Percentiles rank a stretch among this genome's conserved stretches.
Evolutionary conservation across 306 rosid genomes (phyloP).

Genomic region (Mimosa pudica): DNA sequence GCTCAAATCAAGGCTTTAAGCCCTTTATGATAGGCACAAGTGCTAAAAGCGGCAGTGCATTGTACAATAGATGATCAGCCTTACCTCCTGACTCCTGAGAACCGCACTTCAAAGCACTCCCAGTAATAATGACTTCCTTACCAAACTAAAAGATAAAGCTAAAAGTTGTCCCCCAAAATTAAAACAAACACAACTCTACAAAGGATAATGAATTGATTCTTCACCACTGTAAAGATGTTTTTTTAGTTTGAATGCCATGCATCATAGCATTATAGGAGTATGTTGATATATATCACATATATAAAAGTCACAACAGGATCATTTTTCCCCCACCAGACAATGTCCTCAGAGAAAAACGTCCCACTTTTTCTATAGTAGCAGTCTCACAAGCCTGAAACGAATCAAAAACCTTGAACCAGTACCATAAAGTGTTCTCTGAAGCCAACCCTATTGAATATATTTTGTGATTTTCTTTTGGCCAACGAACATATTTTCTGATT

Average conservation of each 20-base stretch:
- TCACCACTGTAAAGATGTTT: not conserved
- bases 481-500: not conserved
- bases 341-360: constrained; percentile 19
- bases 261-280: not conserved
- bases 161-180: not conserved
- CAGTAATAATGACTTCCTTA: constrained; percentile 19
- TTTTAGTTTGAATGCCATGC: not conserved
- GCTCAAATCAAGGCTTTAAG: constrained; percentile 44
- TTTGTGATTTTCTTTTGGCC: not conserved
- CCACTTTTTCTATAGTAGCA: constrained; percentile 11
- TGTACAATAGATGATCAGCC: constrained; percentile 17
- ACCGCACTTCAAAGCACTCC: constrained; percentile 42
- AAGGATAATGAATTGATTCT: constrained; percentile 17
- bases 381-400: constrained; percentile 21
- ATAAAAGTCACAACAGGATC: not conserved
- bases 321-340: not conserved
- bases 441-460: not conserved
- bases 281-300: not conserved
- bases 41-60: constrained; percentile 41
- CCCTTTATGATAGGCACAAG: constrained; percentile 34
- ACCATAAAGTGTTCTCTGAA: not conserved
- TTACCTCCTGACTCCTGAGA: constrained; percentile 36
- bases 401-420: not conserved
- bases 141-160: constrained; percentile 18
- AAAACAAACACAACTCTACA: not conserved